Percentiles rank a stretch among this genome's conserved stretches.
These are phyloP conservation scores for Luffa aegyptiaca DNA, from an alignment of 306 rosid genomes.

Conservation along the genomic window DNA sequence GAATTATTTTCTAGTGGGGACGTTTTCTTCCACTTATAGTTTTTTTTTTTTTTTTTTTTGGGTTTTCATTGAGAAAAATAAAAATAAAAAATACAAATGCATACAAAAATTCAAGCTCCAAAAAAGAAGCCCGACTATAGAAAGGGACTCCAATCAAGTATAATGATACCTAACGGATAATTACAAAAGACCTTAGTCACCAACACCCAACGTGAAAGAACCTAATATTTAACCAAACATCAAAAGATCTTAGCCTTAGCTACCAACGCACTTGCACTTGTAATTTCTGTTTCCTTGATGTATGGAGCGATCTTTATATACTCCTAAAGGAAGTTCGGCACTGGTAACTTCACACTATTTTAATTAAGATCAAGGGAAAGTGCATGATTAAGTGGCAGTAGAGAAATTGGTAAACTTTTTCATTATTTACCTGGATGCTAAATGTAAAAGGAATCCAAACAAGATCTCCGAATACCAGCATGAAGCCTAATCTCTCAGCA, in stretches of 20 bases:
- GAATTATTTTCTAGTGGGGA: neutral
- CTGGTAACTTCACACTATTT: neutral
- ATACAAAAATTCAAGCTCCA: too few species aligned
- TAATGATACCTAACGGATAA: too few species aligned
- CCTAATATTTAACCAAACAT: too few species aligned
- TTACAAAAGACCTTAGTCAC: too few species aligned
- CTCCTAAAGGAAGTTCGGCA: neutral
- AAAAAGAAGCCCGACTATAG: too few species aligned
- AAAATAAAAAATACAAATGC: too few species aligned
- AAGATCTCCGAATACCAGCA: slow-evolving; percentile 96
- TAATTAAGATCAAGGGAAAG: neutral
- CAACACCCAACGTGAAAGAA: too few species aligned
- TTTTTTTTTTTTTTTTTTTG: too few species aligned
- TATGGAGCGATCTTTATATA: neutral
- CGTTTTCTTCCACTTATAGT: neutral
- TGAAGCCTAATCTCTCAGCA: slow-evolving; percentile 93
- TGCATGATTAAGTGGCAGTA: neutral
- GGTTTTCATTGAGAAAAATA: too few species aligned
- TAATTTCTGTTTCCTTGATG: neutral
- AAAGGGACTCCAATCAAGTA: too few species aligned
- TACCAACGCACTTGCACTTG: too few species aligned
- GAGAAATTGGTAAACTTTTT: neutral
- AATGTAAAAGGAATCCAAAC: slow-evolving; percentile 98
- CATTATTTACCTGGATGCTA: slow-evolving; percentile 63
- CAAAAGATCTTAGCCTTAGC: too few species aligned